These are phyloP conservation scores for Cercospora zeae-maydis DNA, from an alignment of 2,329 filamentous ascomycete species.

Conservation along the genomic window DNA sequence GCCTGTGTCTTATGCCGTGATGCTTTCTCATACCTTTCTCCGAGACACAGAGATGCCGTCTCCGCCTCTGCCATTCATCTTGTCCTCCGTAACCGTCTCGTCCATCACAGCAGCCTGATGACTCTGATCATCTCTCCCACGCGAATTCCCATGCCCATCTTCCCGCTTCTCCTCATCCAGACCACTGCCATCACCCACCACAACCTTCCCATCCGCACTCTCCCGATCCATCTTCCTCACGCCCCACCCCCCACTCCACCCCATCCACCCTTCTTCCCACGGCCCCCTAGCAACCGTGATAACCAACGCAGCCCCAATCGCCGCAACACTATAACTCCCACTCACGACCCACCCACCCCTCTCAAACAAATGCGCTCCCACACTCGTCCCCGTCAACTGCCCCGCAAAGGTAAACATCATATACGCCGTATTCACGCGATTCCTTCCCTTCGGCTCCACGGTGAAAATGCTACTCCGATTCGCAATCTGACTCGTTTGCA, in stretches of 20 bases:
- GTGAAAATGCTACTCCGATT: constrained; percentile 68
- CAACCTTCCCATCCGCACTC: constrained; percentile 39
- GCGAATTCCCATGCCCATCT: constrained; percentile 13
- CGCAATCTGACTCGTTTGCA: constrained; percentile 70
- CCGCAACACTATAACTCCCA: constrained; percentile 56
- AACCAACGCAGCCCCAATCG: constrained; percentile 49
- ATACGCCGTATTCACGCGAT: constrained; percentile 76
- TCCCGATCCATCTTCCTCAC: constrained; percentile 42
- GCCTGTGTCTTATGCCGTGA: too few species aligned
- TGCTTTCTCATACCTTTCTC: neutral
- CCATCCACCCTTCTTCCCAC: constrained; percentile 57
- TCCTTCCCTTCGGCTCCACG: constrained; percentile 67
- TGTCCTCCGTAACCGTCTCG: constrained; percentile 19
- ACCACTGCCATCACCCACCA: constrained; percentile 23
- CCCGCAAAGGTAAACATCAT: constrained; percentile 74
- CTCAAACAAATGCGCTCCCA: constrained; percentile 55
- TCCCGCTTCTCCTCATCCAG: constrained; percentile 32
- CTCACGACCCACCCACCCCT: constrained; percentile 55
- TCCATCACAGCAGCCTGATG: constrained; percentile 26
- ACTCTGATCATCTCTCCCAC: constrained; percentile 26
- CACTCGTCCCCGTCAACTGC: constrained; percentile 63
- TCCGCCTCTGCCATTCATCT: neutral
- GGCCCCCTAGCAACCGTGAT: constrained; percentile 49
- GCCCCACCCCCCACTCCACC: constrained; percentile 58
- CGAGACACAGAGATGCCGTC: neutral